These are phyloP conservation scores for Penicillium sp. DNA, from an alignment of 2,329 filamentous ascomycete genomes.

Conservation along the genomic window DNA sequence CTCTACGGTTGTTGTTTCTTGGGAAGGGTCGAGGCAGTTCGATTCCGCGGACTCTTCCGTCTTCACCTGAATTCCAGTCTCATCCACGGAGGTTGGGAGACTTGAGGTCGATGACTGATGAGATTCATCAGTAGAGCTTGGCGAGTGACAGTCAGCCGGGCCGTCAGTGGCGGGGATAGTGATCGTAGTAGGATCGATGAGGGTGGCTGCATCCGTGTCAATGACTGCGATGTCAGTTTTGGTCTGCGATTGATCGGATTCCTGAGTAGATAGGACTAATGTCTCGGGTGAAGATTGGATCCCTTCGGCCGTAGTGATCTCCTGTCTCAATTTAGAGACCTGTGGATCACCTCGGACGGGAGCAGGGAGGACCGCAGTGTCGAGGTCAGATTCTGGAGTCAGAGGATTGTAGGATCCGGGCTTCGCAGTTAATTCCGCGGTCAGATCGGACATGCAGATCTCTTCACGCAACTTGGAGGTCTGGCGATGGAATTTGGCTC, in stretches of 20 bases:
- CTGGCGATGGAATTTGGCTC: conserved; percentile 39
- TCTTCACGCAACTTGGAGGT: conserved; percentile 44
- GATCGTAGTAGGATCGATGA: conserved; percentile 15
- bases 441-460: conserved; percentile 38
- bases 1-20: background rate
- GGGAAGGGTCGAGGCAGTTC: conserved; percentile 8
- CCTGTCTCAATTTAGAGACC: conserved; percentile 20
- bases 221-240: background rate
- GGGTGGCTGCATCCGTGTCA: conserved; percentile 6
- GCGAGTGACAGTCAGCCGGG: conserved; percentile 32
- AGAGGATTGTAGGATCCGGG: conserved; percentile 15
- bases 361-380: conserved; percentile 10
- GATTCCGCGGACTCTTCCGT: conserved; percentile 21
- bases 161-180: conserved; percentile 16
- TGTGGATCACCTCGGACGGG: conserved; percentile 7
- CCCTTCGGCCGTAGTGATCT: conserved; percentile 18
- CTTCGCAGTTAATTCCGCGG: conserved; percentile 26
- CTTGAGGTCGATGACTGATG: conserved; percentile 42
- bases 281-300: conserved; percentile 9
- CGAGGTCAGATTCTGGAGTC: conserved; percentile 15
- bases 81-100: conserved; percentile 42
- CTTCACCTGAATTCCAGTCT: conserved; percentile 27
- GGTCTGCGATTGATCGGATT: conserved; percentile 4
- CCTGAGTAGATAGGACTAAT: conserved; percentile 11
- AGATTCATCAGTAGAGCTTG: conserved; percentile 38